Evolutionary conservation across 305 asterid species (phyloP), one percentile per base, ranked within the genome.

Genomic region (Andrographis paniculata): DNA sequence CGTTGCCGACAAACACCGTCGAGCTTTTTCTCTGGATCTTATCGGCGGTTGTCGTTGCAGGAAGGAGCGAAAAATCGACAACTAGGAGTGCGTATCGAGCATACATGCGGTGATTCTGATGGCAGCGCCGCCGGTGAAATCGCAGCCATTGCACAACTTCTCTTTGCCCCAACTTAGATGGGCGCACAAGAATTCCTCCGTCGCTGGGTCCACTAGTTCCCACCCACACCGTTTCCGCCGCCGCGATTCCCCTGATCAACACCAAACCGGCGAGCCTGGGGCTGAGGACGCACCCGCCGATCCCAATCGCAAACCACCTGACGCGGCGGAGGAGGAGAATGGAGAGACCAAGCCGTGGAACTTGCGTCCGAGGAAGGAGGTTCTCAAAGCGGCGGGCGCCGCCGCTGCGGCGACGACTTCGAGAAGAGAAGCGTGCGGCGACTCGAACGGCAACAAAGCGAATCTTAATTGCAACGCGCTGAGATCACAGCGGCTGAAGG

Each of bases 121-220:
- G 93, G 93, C 83, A 52, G 66, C 80, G 20, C 80, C 81, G 42
- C 89, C 95, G 20, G 55, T 61, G 53, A 84, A 79, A 62, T 72
- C 93, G 20, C 84, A 82, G 54, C 87, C 94, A 44, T 72, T 85
- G 48, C 95, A 82, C 74, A 79, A 85, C 75, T 85, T 85, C 67
- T 66, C 87, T 20, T 20, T 85, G 33, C 66, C 94, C 63, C 70
- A 61, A 48, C 75, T 85, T 45, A 71, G 64, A 66, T 85, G 95
- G 95, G 87, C 84, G 53, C 84, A 75, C 69, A 77, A 75, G 60
- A 74, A 53, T 53, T 45, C 68, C 55, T 47, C 70, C 56, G 53
- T 67, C 50, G 58, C 59, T 49, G 73, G 60, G 65, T 57, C 50
- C 70, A 67, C 50, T 70, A 67, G 45, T 59, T 58, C 62, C 62